Conservation (phyloP, 2,329 filamentous ascomycete genomes). For the Seiridium unicorne region DNA sequence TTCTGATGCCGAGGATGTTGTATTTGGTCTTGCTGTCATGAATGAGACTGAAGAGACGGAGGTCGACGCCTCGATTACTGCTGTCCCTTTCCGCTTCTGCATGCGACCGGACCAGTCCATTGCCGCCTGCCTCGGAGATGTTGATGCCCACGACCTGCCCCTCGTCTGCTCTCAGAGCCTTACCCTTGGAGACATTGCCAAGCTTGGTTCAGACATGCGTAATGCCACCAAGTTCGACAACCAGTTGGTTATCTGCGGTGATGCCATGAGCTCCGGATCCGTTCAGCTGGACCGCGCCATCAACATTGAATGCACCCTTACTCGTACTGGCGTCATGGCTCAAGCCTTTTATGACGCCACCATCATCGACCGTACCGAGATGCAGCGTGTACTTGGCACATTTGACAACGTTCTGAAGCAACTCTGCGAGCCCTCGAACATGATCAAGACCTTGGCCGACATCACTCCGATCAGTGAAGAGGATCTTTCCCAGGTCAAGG, state of each 20-base stretch:
- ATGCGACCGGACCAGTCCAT: not conserved
- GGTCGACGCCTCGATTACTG: not conserved
- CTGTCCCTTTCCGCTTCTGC: conserved; percentile 1
- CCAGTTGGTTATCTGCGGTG: conserved; percentile 6
- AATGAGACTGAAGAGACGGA: not conserved
- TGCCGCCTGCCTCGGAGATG: not conserved
- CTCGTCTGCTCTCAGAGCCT: not conserved
- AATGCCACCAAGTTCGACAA: conserved; percentile 9
- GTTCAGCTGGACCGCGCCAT: conserved; percentile 2
- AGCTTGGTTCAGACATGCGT: conserved; percentile 2
- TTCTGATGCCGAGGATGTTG: conserved; percentile 8
- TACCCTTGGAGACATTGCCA: conserved; percentile 4
- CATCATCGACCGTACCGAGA: conserved; percentile 4
- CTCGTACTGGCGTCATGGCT: conserved; percentile 1
- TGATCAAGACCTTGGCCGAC: not conserved
- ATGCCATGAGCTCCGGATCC: not conserved
- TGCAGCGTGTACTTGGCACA: conserved; percentile 6
- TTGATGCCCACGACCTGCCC: not conserved
- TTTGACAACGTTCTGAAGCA: conserved; percentile 3
- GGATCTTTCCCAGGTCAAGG: not conserved
- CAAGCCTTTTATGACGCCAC: conserved; percentile 6
- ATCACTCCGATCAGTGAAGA: not conserved
- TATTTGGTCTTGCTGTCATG: conserved; percentile 5
- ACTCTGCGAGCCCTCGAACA: conserved; percentile 2
- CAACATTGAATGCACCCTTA: conserved; percentile 5